phyloP scores from a whole-genome alignment of 306 rosid genomes.

The Castanea sativa region DNA sequence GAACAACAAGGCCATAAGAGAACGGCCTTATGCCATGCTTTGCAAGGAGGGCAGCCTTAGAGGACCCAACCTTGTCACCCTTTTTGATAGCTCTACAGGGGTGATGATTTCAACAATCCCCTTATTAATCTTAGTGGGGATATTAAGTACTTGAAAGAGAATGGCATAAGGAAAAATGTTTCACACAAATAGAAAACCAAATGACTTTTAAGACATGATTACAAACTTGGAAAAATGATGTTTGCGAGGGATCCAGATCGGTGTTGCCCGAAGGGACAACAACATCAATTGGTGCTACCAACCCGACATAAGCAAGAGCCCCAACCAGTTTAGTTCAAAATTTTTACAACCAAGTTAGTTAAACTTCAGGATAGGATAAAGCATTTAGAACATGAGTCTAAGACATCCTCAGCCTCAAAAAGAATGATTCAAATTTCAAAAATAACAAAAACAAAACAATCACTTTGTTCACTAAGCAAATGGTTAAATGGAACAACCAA shows the following conservation, averaged over 20 bases:
- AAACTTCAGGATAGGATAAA: background rate
- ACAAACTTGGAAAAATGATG: slow-evolving; percentile 93
- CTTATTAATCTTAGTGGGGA: slow-evolving; percentile 96
- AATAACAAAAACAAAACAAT: too few species aligned
- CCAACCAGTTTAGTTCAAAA: slow-evolving; percentile 46
- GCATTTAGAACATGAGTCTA: background rate
- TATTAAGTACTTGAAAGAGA: slow-evolving; percentile 64
- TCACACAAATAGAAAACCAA: background rate
- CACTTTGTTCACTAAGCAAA: too few species aligned
- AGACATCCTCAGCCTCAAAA: too few species aligned
- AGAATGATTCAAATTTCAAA: too few species aligned
- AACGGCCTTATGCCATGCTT: slow-evolving; percentile 92
- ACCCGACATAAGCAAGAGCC: slow-evolving; percentile 97
- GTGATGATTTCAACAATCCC: slow-evolving; percentile 92
- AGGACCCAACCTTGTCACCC: slow-evolving; percentile 94
- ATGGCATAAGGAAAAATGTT: background rate
- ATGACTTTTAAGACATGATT: background rate
- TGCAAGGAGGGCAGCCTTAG: slow-evolving; percentile 93
- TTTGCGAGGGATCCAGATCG: slow-evolving; percentile 90
- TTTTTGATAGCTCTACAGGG: slow-evolving; percentile 89
- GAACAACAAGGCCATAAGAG: slow-evolving; percentile 85
- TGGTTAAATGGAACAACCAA: too few species aligned
- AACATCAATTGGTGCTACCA: slow-evolving; percentile 94
- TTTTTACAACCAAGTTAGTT: background rate
- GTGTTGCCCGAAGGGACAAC: slow-evolving; percentile 97